Base-by-base conservation (phyloP, 1,139 yeast species). In the Geotrichum citri-aurantii region DNA sequence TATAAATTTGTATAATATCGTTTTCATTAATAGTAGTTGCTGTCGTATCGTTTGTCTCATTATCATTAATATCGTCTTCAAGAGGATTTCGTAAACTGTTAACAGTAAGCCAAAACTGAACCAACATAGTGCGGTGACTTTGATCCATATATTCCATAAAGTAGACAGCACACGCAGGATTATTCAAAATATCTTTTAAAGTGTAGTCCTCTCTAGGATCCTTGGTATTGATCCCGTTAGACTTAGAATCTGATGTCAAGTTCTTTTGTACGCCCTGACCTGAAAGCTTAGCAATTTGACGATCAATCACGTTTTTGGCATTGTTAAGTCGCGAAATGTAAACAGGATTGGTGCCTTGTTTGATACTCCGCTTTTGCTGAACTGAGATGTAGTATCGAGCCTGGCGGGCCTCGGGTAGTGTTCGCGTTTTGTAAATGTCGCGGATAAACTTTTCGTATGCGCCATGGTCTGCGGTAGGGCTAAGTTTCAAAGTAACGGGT, bases 51-150 rank as follows among this genome's bases (percentile, higher is more conserved):
- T 48, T 40, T 24, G 14, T 31, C 3, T 62, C 59, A n/a, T 62
- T 65, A 14, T 59, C 61, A 23, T 63, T 61, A 44, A 61, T 66
- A 40, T 65, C 62, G 33, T 80, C 85, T 61, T 86, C 93, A 27
- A 88, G 71, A 0, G 96, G 96, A 55, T 87, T 88, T 65, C 84
- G 82, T 46, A 88, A 77, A 0, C 80, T 77, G 62, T 89, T 88
- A 1, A 88, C 86, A 0, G 82, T 79, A 11, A 80, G 71, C 88
- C 92, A 89, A 61, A 84, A 84, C 52, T 82, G 83, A 3, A 89
- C 68, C 29, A 80, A 65, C 2, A 74, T 71, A 1, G 76, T 67
- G 54, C 82, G 71, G 10, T 77, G 72, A 26, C 81, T 67, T 52
- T 77, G 77, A 31, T 78, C 80, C 82, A 86, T 79, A 65, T 78